Percentiles rank a stretch among this genome's conserved stretches.
phyloP scores from a whole-genome alignment of 2,329 filamentous ascomycete genomes.

The Neofusicoccum sp. region DNA sequence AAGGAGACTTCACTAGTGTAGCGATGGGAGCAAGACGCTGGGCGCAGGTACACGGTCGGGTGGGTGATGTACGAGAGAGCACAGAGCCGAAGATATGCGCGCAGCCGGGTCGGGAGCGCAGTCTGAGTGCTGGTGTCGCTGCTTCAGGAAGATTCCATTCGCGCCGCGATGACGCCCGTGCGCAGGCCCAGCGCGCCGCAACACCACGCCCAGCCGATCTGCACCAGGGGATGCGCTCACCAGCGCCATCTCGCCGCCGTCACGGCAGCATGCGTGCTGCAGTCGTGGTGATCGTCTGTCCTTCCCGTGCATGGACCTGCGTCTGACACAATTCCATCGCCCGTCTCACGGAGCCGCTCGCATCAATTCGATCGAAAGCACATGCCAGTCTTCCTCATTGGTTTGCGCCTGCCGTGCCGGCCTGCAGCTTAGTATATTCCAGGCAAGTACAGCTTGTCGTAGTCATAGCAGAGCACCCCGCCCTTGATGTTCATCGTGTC shows the following conservation, averaged over 20 bases:
- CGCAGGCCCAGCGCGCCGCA: conserved; percentile 6
- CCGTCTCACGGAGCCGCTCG: too few species aligned
- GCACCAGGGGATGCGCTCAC: neutral
- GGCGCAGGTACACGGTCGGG: neutral
- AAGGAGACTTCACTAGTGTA: neutral
- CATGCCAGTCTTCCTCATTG: neutral
- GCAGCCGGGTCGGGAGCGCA: conserved; percentile 2
- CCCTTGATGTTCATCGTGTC: conserved; percentile 18
- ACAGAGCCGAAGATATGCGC: neutral
- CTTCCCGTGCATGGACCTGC: too few species aligned
- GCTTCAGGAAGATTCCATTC: conserved; percentile 19
- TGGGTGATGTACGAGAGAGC: neutral
- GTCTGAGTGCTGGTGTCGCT: conserved; percentile 15
- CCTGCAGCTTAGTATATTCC: neutral
- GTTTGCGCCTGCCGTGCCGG: neutral
- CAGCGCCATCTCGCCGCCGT: neutral
- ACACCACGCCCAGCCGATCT: neutral
- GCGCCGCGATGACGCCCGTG: conserved; percentile 1
- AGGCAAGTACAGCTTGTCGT: conserved; percentile 5
- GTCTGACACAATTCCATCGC: too few species aligned
- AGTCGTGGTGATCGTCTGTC: too few species aligned
- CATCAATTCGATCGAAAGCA: too few species aligned
- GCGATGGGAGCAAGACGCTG: neutral
- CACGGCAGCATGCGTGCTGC: too few species aligned
- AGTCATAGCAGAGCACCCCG: conserved; percentile 18